A percentile compares a stretch with the other conserved stretches of the same genome.
phyloP scores from a whole-genome alignment of 116 monocot species.

The Thalassia testudinum region DNA sequence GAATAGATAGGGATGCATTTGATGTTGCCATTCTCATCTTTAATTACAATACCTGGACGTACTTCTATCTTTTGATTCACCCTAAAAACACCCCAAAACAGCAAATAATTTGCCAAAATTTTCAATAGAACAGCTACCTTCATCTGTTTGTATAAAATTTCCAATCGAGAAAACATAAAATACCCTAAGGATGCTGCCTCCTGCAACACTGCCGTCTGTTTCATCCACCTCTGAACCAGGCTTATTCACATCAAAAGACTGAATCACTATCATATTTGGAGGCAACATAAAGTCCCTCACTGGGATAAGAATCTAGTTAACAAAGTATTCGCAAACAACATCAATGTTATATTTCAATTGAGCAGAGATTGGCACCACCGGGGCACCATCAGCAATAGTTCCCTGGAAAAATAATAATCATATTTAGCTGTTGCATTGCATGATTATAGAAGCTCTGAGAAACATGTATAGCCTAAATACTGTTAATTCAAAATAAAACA shows the following conservation, averaged over 20 bases:
- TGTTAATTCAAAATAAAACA: not conserved
- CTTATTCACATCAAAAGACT: conserved; percentile 95
- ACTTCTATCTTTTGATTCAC: conserved; percentile 92
- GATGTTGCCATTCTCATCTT: conserved; percentile 82
- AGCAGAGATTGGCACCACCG: conserved; percentile 91
- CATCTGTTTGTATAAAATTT: too few relatives aligned
- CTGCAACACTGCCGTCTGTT: conserved; percentile 91
- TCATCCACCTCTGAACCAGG: conserved; percentile 98
- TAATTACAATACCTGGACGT: conserved; percentile 79
- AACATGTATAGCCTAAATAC: not conserved
- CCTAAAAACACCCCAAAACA: conserved; percentile 70
- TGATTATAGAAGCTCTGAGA: too few relatives aligned
- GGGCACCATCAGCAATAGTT: conserved; percentile 84
- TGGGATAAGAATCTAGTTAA: conserved; percentile 88
- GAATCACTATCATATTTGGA: conserved; percentile 93
- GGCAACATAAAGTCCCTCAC: conserved; percentile 73
- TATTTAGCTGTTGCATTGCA: not conserved
- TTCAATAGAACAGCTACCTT: not conserved
- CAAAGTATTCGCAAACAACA: conserved; percentile 88
- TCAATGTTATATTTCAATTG: conserved; percentile 96
- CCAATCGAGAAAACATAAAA: not conserved
- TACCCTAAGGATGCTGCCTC: conserved; percentile 94
- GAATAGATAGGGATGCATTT: conserved; percentile 91
- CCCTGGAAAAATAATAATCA: conserved; percentile 31
- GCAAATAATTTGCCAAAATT: not conserved